Evolutionary conservation across 257 asterid genomes (phyloP).

Genomic region (Salvia splendens): DNA sequence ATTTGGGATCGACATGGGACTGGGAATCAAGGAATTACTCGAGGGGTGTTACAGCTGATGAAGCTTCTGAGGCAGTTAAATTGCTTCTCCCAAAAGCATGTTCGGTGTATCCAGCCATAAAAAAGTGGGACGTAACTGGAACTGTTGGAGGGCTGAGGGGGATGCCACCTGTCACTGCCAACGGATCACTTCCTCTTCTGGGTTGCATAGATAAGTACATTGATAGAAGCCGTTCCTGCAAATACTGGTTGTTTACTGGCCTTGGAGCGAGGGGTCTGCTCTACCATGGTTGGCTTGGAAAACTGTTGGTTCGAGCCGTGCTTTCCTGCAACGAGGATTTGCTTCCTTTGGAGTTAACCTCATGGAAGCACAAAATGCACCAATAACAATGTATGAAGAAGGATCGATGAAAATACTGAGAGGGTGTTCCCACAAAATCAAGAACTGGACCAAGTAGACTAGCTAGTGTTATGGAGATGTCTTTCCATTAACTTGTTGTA

Average conservation of each 20-base stretch:
- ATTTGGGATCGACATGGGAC: constrained; percentile 93
- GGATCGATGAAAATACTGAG: no score
- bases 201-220: constrained; percentile 67
- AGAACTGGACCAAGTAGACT: no score
- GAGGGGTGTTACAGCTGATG: constrained; percentile 53
- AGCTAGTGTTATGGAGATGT: no score
- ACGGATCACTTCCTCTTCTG: constrained; percentile 82
- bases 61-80: constrained; percentile 60
- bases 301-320: constrained; percentile 64
- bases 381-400: neutral
- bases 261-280: constrained; percentile 92
- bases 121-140: constrained; percentile 59
- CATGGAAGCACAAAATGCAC: constrained; percentile 60
- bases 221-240: constrained; percentile 42
- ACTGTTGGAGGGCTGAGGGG: constrained; percentile 84
- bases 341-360: constrained; percentile 65
- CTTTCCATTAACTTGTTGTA: no score
- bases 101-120: constrained; percentile 63
- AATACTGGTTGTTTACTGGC: constrained; percentile 86
- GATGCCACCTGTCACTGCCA: constrained; percentile 77
- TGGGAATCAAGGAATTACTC: constrained; percentile 78
- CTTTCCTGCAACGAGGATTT: constrained; percentile 58
- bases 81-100: constrained; percentile 72
- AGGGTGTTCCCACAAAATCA: no score
- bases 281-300: constrained; percentile 92